Evolutionary conservation across 441 rosid species (phyloP), one percentile per base, ranked within the genome.

Genomic region (Syzygium malaccense): DNA sequence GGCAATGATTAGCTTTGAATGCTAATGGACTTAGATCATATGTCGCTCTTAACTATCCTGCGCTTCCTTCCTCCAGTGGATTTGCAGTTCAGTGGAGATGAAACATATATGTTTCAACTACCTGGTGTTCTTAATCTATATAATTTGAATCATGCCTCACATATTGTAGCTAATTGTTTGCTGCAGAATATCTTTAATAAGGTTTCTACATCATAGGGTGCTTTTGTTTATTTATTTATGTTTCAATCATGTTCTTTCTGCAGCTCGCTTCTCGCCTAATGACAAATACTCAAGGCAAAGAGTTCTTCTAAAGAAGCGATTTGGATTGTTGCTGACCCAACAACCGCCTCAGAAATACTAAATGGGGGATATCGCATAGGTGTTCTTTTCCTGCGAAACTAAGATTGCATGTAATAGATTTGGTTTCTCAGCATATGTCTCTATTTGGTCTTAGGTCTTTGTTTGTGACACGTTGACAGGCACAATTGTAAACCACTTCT

Each of bases 241-340:
- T 54, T 18, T 11, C 1, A 17, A 55, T 17, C 58, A 32, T 55
- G 51, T 84, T 32, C 30, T 19, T 54, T 66, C 88, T 87, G 96
- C 95, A 97, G 99, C 99, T 64, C 96, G 99, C 28, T 98, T 98
- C 92, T 98, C 99, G 15, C 99, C 99, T 0, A 99, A 98, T 85
- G 99, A 97, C 95, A 97, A 98, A 89, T 98, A 92, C 89, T 95
- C 99, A 0, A 95, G 96, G 93, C 95, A 97, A 91, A 98, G 99
- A 94, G 95, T 96, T 87, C 93, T 94, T 75, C 92, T 97, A 68
- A 98, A 98, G 96, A 98, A 95, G 93, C 95, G 99, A 4, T 98
- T 97, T 37, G 99, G 98, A 62, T 92, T 98, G 91, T 91, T 98
- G 91, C 98, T 98, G 6, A 98, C 96, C 56, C 99, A 96, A 92